Percentiles rank a stretch among this genome's conserved stretches.
Conservation (phyloP, 2,329 filamentous ascomycete species). For the Chaetothyriales sp. region DNA sequence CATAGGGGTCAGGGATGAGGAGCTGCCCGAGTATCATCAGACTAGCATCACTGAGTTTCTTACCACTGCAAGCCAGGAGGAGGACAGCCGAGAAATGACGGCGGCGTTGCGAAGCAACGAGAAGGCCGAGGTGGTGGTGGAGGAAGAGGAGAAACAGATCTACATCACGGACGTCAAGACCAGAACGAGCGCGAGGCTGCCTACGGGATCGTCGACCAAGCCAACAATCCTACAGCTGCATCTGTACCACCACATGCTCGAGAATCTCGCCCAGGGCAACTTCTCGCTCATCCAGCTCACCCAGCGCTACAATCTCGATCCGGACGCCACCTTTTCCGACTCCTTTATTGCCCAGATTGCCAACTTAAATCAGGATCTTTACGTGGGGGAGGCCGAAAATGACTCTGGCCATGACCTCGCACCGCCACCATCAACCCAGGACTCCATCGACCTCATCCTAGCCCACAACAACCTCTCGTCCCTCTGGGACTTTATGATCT, state of each 20-base stretch:
- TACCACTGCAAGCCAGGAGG: constrained; percentile 16
- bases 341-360: constrained; percentile 64
- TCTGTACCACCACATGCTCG: constrained; percentile 76
- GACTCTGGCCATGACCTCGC: constrained; percentile 2
- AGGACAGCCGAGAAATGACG: constrained; percentile 21
- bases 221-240: constrained; percentile 78
- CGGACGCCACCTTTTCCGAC: constrained; percentile 57
- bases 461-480: constrained; percentile 45
- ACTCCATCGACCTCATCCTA: constrained; percentile 39
- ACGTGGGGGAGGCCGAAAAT: constrained; percentile 25
- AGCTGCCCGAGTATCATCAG: constrained; percentile 29
- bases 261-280: constrained; percentile 55
- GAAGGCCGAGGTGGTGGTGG: constrained; percentile 1
- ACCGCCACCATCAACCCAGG: constrained; percentile 22
- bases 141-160: constrained; percentile 23
- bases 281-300: constrained; percentile 59
- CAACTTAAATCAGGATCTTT: constrained; percentile 53
- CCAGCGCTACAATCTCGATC: constrained; percentile 55
- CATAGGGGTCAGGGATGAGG: constrained; percentile 7
- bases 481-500: constrained; percentile 52
- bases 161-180: constrained; percentile 90
- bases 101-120: constrained; percentile 14
- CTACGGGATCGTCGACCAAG: constrained; percentile 51
- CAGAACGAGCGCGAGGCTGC: constrained; percentile 49
- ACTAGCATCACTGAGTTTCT: constrained; percentile 34